phyloP scores from a whole-genome alignment of 2,329 filamentous ascomycete species.

The Phaeosphaeria sp. region DNA sequence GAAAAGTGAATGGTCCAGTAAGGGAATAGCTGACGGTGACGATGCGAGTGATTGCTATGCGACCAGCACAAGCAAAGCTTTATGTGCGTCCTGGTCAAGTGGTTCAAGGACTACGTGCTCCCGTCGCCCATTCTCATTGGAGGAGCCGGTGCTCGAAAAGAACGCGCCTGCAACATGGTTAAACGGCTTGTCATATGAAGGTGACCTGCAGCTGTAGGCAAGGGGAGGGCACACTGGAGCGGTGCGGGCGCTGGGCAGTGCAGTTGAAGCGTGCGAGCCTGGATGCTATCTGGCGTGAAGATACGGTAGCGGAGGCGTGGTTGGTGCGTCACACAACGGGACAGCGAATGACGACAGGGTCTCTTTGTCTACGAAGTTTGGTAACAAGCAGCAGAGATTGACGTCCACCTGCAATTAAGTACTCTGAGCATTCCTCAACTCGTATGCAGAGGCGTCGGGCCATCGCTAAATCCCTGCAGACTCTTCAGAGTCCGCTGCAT shows the following conservation, averaged over 20 bases:
- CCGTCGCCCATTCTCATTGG: slow-evolving; percentile 41
- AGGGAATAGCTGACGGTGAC: slow-evolving; percentile 2
- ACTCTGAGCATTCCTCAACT: slow-evolving; percentile 1
- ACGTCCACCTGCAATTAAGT: neutral
- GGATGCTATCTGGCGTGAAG: slow-evolving; percentile 14
- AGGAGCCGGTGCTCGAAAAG: slow-evolving; percentile 28
- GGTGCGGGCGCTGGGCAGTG: slow-evolving; percentile 29
- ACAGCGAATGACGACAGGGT: slow-evolving; percentile 25
- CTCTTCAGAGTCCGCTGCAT: slow-evolving; percentile 6
- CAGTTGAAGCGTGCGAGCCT: slow-evolving; percentile 14
- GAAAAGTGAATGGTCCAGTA: slow-evolving; percentile 1
- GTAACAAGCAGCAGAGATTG: neutral
- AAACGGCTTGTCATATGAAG: slow-evolving; percentile 37
- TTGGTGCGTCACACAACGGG: slow-evolving; percentile 18
- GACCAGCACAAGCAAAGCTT: slow-evolving; percentile 19
- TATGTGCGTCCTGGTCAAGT: slow-evolving; percentile 29
- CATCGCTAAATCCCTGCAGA: slow-evolving; percentile 15
- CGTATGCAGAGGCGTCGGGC: slow-evolving; percentile 4
- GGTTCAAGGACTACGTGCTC: slow-evolving; percentile 32
- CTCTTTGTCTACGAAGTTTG: slow-evolving; percentile 11
- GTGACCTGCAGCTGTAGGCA: slow-evolving; percentile 32
- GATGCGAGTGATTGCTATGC: slow-evolving; percentile 15
- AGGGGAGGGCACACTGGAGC: slow-evolving; percentile 40
- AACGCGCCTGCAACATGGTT: slow-evolving; percentile 43
- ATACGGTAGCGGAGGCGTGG: slow-evolving; percentile 12